Evolutionary conservation across 1,284 basidiomycete species (phyloP).

Genomic region (Limonomyces culmigenus): DNA sequence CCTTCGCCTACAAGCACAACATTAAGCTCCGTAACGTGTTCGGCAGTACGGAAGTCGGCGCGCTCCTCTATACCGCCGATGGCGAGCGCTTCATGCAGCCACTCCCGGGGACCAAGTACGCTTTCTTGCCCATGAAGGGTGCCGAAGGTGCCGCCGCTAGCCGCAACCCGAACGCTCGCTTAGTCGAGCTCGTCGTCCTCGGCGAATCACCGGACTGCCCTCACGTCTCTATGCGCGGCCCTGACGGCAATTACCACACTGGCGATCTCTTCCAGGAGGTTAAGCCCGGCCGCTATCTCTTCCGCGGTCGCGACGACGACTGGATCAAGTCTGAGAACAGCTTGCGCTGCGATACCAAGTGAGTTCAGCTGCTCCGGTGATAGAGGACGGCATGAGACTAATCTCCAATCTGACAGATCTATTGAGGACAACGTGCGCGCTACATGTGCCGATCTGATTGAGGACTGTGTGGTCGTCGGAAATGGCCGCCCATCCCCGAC

Average conservation of each 20-base stretch:
- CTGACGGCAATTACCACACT: conserved; percentile 55
- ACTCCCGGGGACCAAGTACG: conserved; percentile 37
- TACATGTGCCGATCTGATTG: conserved; percentile 35
- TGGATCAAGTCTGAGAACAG: conserved; percentile 68
- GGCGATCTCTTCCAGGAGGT: conserved; percentile 55
- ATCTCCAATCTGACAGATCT: conserved; percentile 19
- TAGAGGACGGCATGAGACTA: neutral
- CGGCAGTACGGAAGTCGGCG: conserved; percentile 56
- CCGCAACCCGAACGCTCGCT: conserved; percentile 31
- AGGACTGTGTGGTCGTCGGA: conserved; percentile 49
- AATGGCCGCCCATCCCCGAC: conserved; percentile 47
- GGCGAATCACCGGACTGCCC: conserved; percentile 51
- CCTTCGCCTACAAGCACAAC: conserved; percentile 38
- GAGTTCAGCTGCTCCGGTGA: conserved; percentile 7
- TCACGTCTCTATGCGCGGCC: conserved; percentile 31
- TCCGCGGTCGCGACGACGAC: conserved; percentile 54
- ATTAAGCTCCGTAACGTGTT: conserved; percentile 51
- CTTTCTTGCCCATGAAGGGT: conserved; percentile 34
- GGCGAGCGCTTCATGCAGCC: conserved; percentile 30
- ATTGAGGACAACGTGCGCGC: conserved; percentile 52
- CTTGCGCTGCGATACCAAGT: conserved; percentile 56
- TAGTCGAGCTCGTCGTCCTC: conserved; percentile 50
- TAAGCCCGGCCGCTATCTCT: conserved; percentile 34
- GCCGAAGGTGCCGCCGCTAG: conserved; percentile 18
- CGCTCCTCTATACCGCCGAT: conserved; percentile 37